phyloP scores from a whole-genome alignment of 2,329 filamentous ascomycete genomes.

The Cryphonectria japonica region DNA sequence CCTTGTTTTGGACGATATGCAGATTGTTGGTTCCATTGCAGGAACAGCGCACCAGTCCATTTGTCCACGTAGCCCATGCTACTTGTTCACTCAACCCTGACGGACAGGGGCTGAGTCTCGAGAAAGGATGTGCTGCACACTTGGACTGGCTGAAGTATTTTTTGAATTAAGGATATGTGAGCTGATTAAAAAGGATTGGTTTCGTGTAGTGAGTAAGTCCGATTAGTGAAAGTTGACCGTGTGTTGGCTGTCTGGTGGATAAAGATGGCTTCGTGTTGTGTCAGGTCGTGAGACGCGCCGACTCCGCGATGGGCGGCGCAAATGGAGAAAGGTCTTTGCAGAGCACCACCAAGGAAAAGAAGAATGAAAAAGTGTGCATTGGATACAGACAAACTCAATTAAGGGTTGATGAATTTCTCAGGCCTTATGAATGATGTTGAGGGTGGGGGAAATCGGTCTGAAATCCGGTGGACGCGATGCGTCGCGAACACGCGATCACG shows the following conservation, averaged over 20 bases:
- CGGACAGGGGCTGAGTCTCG: background rate
- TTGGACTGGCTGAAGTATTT: background rate
- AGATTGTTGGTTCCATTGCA: background rate
- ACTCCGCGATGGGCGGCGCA: background rate
- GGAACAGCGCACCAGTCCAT: background rate
- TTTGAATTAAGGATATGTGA: background rate
- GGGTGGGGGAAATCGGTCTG: conserved; percentile 5
- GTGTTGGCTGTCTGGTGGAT: background rate
- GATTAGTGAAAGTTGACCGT: background rate
- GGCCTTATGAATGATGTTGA: background rate
- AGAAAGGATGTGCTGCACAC: background rate
- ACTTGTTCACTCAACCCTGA: background rate
- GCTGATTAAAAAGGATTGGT: background rate
- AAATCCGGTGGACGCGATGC: conserved; percentile 7
- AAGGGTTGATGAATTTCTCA: background rate
- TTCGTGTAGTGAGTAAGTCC: background rate
- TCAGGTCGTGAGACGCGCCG: conserved; percentile 1
- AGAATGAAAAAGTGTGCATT: background rate
- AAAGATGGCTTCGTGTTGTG: background rate
- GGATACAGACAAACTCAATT: conserved; percentile 14
- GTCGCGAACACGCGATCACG: conserved; percentile 25
- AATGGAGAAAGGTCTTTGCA: background rate
- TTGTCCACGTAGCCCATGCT: conserved; percentile 2
- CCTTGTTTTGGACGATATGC: background rate
- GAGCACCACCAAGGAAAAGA: background rate